phyloP scores from a whole-genome alignment of 2,329 filamentous ascomycete genomes.

The Teratosphaeria gauchensis region DNA sequence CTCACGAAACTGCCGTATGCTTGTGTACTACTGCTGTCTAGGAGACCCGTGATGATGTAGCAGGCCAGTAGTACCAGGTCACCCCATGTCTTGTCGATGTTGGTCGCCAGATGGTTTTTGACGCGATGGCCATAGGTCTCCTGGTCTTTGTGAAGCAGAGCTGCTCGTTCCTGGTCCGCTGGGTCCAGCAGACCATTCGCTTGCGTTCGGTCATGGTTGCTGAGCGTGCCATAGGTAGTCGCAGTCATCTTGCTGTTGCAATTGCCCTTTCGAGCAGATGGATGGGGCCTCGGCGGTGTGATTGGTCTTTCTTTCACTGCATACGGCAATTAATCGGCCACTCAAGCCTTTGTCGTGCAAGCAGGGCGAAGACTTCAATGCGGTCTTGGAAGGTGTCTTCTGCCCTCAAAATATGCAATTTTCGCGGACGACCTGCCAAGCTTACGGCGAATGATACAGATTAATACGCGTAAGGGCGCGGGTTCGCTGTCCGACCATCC shows the following conservation, averaged over 20 bases:
- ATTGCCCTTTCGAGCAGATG: not conserved
- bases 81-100: constrained; percentile 53
- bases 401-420: too few species aligned
- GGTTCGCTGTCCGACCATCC: too few species aligned
- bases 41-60: constrained; percentile 67
- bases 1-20: constrained; percentile 74
- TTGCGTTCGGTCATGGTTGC: not conserved
- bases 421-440: too few species aligned
- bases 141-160: constrained; percentile 8
- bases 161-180: constrained; percentile 10
- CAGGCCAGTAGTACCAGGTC: constrained; percentile 61
- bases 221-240: constrained; percentile 10
- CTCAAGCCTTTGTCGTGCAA: not conserved
- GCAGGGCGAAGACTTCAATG: too few species aligned
- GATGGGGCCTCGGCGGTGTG: not conserved
- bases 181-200: constrained; percentile 8
- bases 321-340: not conserved
- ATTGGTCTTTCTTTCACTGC: not conserved
- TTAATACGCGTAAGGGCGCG: too few species aligned
- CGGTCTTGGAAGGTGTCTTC: too few species aligned
- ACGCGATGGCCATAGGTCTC: constrained; percentile 3
- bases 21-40: constrained; percentile 66
- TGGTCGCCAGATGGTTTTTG: constrained; percentile 27
- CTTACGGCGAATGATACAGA: too few species aligned
- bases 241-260: not conserved